phyloP scores from a whole-genome alignment of 2,329 filamentous ascomycete genomes.

The Colletotrichum spinosum region DNA sequence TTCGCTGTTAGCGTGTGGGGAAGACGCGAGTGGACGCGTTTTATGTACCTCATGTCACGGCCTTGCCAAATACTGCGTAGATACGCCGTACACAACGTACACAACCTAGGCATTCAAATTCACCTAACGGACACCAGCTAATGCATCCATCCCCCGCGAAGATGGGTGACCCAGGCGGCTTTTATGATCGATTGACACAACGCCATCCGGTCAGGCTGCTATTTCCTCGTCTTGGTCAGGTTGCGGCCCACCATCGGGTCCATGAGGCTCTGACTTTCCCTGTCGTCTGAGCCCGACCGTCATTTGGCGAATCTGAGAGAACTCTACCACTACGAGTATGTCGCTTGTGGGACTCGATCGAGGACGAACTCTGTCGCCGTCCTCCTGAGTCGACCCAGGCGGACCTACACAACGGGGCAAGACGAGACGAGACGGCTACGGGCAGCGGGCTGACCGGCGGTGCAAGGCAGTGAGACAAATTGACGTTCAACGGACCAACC shows the following conservation, averaged over 20 bases:
- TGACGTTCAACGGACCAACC: constrained; percentile 23
- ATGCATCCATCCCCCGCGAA: constrained; percentile 17
- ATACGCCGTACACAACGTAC: constrained; percentile 16
- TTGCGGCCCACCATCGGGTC: no score
- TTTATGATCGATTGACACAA: constrained; percentile 16
- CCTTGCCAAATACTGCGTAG: background rate
- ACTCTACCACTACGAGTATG: background rate
- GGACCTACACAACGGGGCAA: background rate
- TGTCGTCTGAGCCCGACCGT: background rate
- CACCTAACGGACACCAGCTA: constrained; percentile 9
- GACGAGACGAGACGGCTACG: constrained; percentile 10
- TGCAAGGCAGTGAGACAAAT: constrained; percentile 15
- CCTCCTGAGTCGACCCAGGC: constrained; percentile 21
- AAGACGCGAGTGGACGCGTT: constrained; percentile 27
- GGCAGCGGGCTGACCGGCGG: constrained; percentile 9
- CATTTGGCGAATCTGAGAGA: constrained; percentile 24
- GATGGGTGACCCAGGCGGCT: constrained; percentile 25
- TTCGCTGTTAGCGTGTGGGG: constrained; percentile 20
- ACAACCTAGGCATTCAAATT: background rate
- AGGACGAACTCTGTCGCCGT: background rate
- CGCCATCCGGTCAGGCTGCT: background rate
- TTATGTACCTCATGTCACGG: constrained; percentile 13
- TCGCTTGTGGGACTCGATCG: background rate
- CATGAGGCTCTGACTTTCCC: background rate
- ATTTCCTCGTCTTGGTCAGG: no score